Base-by-base conservation (phyloP, 306 rosid genomes). In the Comarum palustre region DNA sequence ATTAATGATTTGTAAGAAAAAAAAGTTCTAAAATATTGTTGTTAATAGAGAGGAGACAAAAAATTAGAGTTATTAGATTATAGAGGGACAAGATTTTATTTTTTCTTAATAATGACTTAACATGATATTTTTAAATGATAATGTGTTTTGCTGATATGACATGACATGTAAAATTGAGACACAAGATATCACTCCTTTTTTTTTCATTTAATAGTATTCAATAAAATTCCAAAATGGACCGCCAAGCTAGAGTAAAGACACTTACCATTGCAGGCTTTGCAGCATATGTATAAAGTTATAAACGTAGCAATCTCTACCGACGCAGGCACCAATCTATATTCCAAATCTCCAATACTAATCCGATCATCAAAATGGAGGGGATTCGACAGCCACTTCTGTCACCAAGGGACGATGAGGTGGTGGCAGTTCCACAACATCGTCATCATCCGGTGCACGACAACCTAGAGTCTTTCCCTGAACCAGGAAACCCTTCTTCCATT, bases 321-420 rank as follows among this genome's bases (percentile, higher is more conserved):
- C 1, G 12, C 63, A 17, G 1, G 54, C 9, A 48, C 54, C 54
- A 0, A 48, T 17, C 54, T 19, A 4, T 17, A 17, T 34, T 34
- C 39, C 39, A 34, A 4, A 34, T 34, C 16, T 48, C 22, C 54
- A 48, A 48, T 17, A 43, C 48, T 12, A 13, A 43, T 43, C 48
- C 76, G 62, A 55, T 14, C 41, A 29, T 27, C 65, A 34, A 14
- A 61, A 83, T 77, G 77, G 84, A 47, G 74, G 79, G 74, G 3
- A 68, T 71, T 6, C 72, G 67, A 24, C 82, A 75, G 71, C 81
- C 73, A 22, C 81, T 86, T 15, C 76, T 81, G 46, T 14, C 64
- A 16, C 24, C 64, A 2, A 14, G 38, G 13, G 68, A 61, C 3
- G 72, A 38, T 38, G 42, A 48, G 31, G 41, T 46, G 3, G 72